Base-by-base conservation (phyloP, 2,329 filamentous ascomycete species). In the Orbilia javanica region DNA sequence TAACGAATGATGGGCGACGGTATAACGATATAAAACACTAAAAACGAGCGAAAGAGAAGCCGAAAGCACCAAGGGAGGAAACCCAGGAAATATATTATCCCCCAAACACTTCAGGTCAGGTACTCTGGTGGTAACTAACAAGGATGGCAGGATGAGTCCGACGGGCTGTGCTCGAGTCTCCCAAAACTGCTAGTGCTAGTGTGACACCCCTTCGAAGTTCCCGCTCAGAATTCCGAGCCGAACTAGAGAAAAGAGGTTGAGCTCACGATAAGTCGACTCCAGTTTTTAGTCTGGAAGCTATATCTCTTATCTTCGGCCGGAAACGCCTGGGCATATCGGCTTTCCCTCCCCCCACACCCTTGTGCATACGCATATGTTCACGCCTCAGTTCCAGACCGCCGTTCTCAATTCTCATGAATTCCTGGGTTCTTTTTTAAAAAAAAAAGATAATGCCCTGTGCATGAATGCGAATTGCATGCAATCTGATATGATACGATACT, bases 121-220 rank as follows among this genome's bases (percentile, higher is more conserved):
- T n/a, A n/a, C n/a, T n/a, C n/a, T n/a, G n/a, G n/a, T n/a, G n/a
- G n/a, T n/a, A n/a, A n/a, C n/a, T 46, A 57, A 3, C 18, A 52
- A 60, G 63, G 39, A 62, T 72, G 34, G 63, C 64, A 15, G 36
- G 18, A 39, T 36, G 39, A 52, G 55, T 34, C 50, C 46, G 66
- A 70, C 65, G 53, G 31, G 34, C 50, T 52, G 52, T 39, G 46
- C 44, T 42, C 39, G 22, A 13, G 11, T 44, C 42, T 20, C 42
- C 6, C 34, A 66, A 50, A 55, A 48, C 65, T 57, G 50, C 34
- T 50, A 39, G 50, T 60, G 50, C 62, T 55, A 66, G 69, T 60
- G 60, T 57, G 69, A 65, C 69, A 53, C 65, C 20, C 31, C 11
- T 22, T 48, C 34, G 27, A 55, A 64, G 31, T 64, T 39, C 52